These are phyloP conservation scores for Obba rivulosa DNA, from an alignment of 768 basidiomycete species.

Conservation along the genomic window DNA sequence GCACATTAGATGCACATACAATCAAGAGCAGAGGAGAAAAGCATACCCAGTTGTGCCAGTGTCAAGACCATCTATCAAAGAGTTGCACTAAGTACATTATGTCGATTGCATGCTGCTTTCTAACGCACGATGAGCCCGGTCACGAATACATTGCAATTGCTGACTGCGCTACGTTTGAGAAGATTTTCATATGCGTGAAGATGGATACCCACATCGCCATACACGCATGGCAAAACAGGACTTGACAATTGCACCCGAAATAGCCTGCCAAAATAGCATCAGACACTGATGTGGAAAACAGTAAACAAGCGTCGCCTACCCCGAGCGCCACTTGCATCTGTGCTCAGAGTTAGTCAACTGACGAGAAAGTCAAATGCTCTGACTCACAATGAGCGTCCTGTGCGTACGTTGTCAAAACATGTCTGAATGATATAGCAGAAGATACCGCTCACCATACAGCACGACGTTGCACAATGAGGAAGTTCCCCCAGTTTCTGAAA, in stretches of 20 bases:
- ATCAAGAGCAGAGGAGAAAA: not conserved
- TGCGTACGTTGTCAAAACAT: not conserved
- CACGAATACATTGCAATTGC: conserved; percentile 43
- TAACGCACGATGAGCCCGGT: conserved; percentile 41
- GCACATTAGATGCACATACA: too few relatives aligned
- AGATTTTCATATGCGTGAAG: not conserved
- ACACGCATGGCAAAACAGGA: conserved; percentile 52
- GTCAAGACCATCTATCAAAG: conserved; percentile 37
- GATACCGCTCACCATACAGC: conserved; percentile 17
- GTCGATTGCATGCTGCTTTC: too few relatives aligned
- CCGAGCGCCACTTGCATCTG: conserved; percentile 24
- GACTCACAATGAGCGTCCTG: conserved; percentile 19
- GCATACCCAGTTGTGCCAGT: conserved; percentile 45
- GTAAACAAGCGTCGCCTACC: conserved; percentile 10
- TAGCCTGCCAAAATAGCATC: conserved; percentile 30
- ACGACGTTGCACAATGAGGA: conserved; percentile 11
- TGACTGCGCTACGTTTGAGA: conserved; percentile 35
- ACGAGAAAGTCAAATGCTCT: not conserved
- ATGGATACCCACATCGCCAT: conserved; percentile 48
- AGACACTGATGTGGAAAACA: conserved; percentile 1
- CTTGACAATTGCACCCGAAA: conserved; percentile 55
- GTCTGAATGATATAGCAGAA: not conserved
- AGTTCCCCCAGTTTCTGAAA: conserved; percentile 21
- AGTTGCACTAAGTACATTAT: too few relatives aligned
- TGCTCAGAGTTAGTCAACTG: not conserved